phyloP scores from a whole-genome alignment of 805 yeast species.

The Ogataea corticis region DNA sequence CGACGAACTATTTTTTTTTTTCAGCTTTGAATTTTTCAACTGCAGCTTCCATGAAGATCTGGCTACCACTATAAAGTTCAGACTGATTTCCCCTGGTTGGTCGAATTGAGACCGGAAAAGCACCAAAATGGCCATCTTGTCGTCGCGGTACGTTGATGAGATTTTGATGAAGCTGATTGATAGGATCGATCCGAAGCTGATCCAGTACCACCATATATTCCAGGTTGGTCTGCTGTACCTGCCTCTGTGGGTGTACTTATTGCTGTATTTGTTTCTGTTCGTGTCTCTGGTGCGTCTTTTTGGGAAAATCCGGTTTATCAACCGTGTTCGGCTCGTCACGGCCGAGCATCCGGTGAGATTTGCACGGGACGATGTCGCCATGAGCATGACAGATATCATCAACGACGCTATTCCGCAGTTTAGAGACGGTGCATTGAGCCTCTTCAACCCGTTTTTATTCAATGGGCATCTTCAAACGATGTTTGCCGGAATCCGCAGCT shows the following conservation, averaged over 20 bases:
- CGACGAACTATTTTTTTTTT: no score
- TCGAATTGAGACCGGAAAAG: neutral
- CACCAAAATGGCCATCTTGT: neutral
- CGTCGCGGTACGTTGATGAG: slow-evolving; percentile 5
- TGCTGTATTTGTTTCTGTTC: slow-evolving; percentile 3
- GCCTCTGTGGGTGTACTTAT: slow-evolving; percentile 17
- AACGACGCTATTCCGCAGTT: slow-evolving; percentile 41
- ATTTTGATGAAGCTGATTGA: slow-evolving; percentile 5
- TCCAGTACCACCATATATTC: slow-evolving; percentile 13
- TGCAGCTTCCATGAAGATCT: no score
- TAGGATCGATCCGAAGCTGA: slow-evolving; percentile 8
- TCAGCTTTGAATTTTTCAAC: neutral
- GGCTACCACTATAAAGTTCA: no score
- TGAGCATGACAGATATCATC: slow-evolving; percentile 27
- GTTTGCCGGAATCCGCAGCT: slow-evolving; percentile 58
- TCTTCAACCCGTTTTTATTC: slow-evolving; percentile 62
- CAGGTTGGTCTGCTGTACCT: slow-evolving; percentile 11
- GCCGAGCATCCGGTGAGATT: slow-evolving; percentile 15
- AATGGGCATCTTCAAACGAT: slow-evolving; percentile 80
- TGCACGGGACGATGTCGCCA: neutral
- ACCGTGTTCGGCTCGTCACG: slow-evolving; percentile 9
- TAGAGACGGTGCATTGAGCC: slow-evolving; percentile 46
- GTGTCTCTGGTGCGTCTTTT: neutral
- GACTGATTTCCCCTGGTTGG: neutral
- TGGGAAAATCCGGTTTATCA: slow-evolving; percentile 12